phyloP scores from a whole-genome alignment of 139 green algal genomes.

The Chlamydomonas sp. region DNA sequence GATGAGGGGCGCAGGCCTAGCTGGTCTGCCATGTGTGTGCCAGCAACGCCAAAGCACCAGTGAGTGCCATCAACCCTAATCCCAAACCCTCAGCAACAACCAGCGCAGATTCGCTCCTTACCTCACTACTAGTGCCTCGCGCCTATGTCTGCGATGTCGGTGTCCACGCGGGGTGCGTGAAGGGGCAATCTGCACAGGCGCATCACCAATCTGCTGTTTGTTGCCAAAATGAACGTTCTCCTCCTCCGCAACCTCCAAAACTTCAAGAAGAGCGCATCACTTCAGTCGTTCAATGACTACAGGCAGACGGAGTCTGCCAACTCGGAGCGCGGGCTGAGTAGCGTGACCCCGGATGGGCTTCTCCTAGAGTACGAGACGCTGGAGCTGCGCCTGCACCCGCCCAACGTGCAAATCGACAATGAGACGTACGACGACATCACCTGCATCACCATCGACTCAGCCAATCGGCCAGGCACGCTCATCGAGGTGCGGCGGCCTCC shows the following conservation, averaged over 20 bases:
- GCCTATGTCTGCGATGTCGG: too few species aligned
- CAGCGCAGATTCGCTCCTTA: too few species aligned
- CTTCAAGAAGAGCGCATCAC: neutral
- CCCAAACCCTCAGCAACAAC: too few species aligned
- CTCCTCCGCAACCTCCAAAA: neutral
- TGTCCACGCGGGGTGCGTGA: too few species aligned
- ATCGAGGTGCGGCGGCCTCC: slow-evolving; percentile 65
- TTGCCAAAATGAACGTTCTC: neutral
- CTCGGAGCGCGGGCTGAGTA: neutral
- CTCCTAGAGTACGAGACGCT: slow-evolving; percentile 77
- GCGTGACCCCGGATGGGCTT: slow-evolving; percentile 34
- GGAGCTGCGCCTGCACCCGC: slow-evolving; percentile 70
- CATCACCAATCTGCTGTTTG: too few species aligned
- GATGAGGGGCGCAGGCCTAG: too few species aligned
- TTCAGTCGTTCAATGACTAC: slow-evolving; percentile 16
- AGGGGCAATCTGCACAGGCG: too few species aligned
- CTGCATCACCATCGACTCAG: slow-evolving; percentile 82
- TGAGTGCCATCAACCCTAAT: too few species aligned
- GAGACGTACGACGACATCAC: slow-evolving; percentile 59
- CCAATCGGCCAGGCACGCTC: slow-evolving; percentile 90
- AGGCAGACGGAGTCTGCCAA: neutral
- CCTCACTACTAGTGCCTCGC: too few species aligned
- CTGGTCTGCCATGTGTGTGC: too few species aligned
- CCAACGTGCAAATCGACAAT: slow-evolving; percentile 77
- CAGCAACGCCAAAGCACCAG: too few species aligned